A percentile compares a stretch with the other conserved stretches of the same genome.
Conservation (phyloP, 345 rosid genomes). For the Crucihimalaya himalaica region DNA sequence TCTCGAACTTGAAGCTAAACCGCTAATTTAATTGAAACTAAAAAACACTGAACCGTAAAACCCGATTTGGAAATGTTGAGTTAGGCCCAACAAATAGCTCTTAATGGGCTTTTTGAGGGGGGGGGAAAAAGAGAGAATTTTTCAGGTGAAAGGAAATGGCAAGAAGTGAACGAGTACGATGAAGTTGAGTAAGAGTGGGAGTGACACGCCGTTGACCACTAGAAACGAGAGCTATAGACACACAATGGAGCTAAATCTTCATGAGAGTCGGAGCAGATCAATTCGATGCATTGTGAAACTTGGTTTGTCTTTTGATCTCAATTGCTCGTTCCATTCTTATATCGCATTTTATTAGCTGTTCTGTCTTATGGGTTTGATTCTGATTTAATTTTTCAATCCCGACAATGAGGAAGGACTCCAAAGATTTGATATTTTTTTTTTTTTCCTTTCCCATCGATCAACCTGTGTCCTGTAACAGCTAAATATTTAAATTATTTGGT, state of each 20-base stretch:
- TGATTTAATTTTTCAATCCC: not conserved
- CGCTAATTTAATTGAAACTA: not conserved
- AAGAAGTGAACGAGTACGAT: constrained; percentile 7
- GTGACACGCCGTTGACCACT: constrained; percentile 30
- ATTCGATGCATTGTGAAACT: constrained; percentile 93
- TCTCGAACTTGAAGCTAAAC: constrained; percentile 21
- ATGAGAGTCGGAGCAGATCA: constrained; percentile 41
- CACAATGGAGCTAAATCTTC: constrained; percentile 35
- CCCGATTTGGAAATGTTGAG: not conserved
- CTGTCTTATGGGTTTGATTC: constrained; percentile 16
- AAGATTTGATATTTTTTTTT: not conserved
- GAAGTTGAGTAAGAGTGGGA: constrained; percentile 29
- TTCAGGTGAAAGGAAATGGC: constrained; percentile 23
- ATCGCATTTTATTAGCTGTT: not conserved
- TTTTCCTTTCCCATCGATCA: not conserved
- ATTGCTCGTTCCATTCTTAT: not conserved
- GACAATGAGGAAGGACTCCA: not conserved
- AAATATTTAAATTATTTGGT: not conserved
- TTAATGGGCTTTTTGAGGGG: not conserved
- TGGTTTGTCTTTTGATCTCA: constrained; percentile 47
- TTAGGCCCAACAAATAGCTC: constrained; percentile 2
- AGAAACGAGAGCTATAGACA: not conserved
- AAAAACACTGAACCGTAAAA: not conserved
- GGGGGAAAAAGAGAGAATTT: not conserved
- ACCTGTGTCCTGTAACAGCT: not conserved